These are phyloP conservation scores for Candida albicans DNA, from an alignment of 1,139 yeast species.

Conservation along the genomic window DNA sequence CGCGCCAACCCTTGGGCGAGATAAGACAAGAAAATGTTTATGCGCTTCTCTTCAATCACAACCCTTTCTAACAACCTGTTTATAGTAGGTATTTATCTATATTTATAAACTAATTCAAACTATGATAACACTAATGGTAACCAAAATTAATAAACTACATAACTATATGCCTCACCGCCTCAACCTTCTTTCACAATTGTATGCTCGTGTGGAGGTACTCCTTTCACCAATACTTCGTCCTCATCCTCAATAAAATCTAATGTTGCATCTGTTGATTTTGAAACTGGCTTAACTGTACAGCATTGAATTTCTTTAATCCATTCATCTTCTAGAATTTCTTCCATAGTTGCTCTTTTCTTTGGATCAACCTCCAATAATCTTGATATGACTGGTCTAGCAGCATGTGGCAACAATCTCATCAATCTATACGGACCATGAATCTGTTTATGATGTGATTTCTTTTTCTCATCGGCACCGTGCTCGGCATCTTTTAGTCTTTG, in stretches of 20 bases:
- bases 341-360: constrained; percentile 62
- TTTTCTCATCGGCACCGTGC: constrained; percentile 24
- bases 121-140: neutral
- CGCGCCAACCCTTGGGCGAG: no score
- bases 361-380: constrained; percentile 76
- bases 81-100: no score
- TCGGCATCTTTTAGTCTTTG: constrained; percentile 13
- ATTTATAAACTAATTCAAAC: no score
- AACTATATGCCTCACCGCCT: neutral
- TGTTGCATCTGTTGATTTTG: constrained; percentile 25
- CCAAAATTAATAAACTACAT: neutral
- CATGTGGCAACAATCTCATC: constrained; percentile 82
- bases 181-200: constrained; percentile 29
- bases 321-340: constrained; percentile 63
- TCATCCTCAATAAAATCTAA: constrained; percentile 40
- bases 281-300: constrained; percentile 37
- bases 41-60: no score
- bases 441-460: constrained; percentile 39
- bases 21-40: no score
- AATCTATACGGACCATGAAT: constrained; percentile 85
- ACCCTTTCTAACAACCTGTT: no score
- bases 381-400: constrained; percentile 75
- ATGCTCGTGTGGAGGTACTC: constrained; percentile 44
- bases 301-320: constrained; percentile 68
- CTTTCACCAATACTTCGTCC: constrained; percentile 38